Base-by-base conservation (phyloP, 805 yeast genomes). In the Lachancea mirantina region DNA sequence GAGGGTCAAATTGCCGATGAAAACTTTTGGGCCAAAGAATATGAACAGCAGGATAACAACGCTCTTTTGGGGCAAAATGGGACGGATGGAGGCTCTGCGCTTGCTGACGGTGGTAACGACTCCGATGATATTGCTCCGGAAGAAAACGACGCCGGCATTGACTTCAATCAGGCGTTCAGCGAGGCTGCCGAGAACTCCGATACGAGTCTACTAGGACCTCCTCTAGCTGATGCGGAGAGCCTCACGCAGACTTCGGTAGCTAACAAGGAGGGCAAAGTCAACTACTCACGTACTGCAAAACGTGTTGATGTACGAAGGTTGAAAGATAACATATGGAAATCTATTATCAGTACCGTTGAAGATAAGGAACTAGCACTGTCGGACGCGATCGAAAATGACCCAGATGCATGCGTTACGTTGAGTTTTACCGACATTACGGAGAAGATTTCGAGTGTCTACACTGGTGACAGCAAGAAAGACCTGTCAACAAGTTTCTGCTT, bases 401-500 rank as follows among this genome's bases (percentile, higher is more conserved):
- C 26, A n/a, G 33, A 30, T 7, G 19, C 20, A 6, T 4, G 8
- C 19, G 42, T 47, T 21, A 40, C 40, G 7, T 30, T 57, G 16
- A 54, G 48, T 24, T 70, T 77, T 41, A 60, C 71, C 1, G 64
- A 62, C 8, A 62, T 79, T 21, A 72, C 78, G 4, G 56, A 56
- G 3, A 68, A 67, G 17, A 65, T 79, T 15, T 64, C 63, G 13
- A 55, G 58, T 6, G 63, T 65, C 51, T 85, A 87, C 50, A 64
- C 72, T 1, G 57, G 63, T 6, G 76, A 72, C 29, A 70, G 76
- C 28, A 62, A 67, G 43, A 69, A 68, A 30, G 94, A 85, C 32
- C 57, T 87, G 6, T 80, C 94, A 1, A 84, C 95, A 1, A 79
- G 94, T 57, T 82, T 82, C 55, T 82, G 84, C 49, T 85, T 85